These are phyloP conservation scores for Trichoderma sp. DNA, from an alignment of 2,329 filamentous ascomycete genomes.

Conservation along the genomic window DNA sequence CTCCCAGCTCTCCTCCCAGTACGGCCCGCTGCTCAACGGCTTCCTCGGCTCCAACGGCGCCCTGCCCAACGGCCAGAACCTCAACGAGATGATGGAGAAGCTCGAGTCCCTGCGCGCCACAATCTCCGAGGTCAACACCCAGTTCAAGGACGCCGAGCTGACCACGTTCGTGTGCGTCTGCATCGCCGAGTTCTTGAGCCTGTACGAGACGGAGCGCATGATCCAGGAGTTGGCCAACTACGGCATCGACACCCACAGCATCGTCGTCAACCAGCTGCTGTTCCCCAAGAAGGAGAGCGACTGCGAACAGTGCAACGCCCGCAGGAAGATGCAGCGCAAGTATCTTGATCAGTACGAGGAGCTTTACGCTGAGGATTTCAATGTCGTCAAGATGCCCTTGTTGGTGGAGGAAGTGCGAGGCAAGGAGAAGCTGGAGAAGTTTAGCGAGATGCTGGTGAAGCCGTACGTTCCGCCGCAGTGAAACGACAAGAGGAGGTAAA, in stretches of 20 bases:
- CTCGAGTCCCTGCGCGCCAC: conserved; percentile 91
- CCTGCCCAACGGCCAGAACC: conserved; percentile 88
- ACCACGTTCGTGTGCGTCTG: conserved; percentile 98
- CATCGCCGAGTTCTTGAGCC: conserved; percentile 92
- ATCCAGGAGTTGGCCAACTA: conserved; percentile 96
- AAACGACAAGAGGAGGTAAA: neutral
- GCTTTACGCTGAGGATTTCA: conserved; percentile 92
- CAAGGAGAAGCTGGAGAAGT: conserved; percentile 90
- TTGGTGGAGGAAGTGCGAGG: conserved; percentile 94
- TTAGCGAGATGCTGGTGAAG: conserved; percentile 79
- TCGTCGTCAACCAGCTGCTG: conserved; percentile 96
- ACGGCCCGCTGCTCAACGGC: conserved; percentile 92
- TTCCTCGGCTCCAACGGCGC: conserved; percentile 76
- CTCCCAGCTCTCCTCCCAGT: conserved; percentile 89
- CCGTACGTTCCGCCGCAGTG: conserved; percentile 70
- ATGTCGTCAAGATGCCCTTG: conserved; percentile 97
- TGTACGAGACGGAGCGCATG: conserved; percentile 99
- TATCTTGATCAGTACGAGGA: conserved; percentile 99
- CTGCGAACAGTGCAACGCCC: conserved; percentile 93
- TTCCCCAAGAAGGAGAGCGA: conserved; percentile 83
- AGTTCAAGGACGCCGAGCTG: conserved; percentile 95
- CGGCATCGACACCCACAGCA: conserved; percentile 92
- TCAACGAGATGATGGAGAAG: conserved; percentile 90
- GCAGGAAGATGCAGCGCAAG: conserved; percentile 98
- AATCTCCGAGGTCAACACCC: conserved; percentile 92